Conservation (phyloP, 1,139 yeast genomes). For the Kodamaea arcana region DNA sequence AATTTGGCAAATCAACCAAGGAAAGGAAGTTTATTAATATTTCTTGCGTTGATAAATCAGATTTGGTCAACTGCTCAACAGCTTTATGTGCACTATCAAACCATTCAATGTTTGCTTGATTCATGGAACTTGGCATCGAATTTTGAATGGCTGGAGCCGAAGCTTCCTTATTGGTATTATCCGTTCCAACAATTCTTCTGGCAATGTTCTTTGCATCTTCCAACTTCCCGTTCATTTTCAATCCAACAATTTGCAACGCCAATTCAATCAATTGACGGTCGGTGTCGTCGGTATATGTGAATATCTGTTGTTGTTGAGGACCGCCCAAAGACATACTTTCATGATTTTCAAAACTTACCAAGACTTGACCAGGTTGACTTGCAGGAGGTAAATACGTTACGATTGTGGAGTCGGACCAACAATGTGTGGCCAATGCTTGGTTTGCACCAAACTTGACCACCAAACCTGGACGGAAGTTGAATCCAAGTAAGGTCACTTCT, state of each 20-base stretch:
- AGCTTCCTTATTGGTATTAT: constrained; percentile 12
- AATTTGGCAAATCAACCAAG: constrained; percentile 56
- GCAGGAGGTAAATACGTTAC: constrained; percentile 95
- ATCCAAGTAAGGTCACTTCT: constrained; percentile 85
- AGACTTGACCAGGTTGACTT: constrained; percentile 80
- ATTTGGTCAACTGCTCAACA: constrained; percentile 46
- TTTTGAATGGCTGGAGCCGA: constrained; percentile 8
- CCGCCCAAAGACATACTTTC: constrained; percentile 27
- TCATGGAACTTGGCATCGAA: constrained; percentile 11
- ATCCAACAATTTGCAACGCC: constrained; percentile 89
- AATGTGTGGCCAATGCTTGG: constrained; percentile 81
- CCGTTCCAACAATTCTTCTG: constrained; percentile 73
- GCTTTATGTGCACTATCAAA: constrained; percentile 45
- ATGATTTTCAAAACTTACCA: constrained; percentile 69
- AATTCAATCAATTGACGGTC: constrained; percentile 88
- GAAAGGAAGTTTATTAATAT: constrained; percentile 62
- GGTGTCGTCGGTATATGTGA: constrained; percentile 89
- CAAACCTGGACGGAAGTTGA: constrained; percentile 78
- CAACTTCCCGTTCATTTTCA: constrained; percentile 89
- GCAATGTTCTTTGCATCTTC: constrained; percentile 93
- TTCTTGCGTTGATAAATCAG: constrained; percentile 51
- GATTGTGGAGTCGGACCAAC: constrained; percentile 93
- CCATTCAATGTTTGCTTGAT: constrained; percentile 38
- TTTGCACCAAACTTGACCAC: constrained; percentile 83
- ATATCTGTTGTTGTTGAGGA: constrained; percentile 51